A percentile compares a stretch with the other conserved stretches of the same genome.
These are phyloP conservation scores for Kingdonia uniflora DNA, from an alignment of 164 flowering plant genomes.

Conservation along the genomic window DNA sequence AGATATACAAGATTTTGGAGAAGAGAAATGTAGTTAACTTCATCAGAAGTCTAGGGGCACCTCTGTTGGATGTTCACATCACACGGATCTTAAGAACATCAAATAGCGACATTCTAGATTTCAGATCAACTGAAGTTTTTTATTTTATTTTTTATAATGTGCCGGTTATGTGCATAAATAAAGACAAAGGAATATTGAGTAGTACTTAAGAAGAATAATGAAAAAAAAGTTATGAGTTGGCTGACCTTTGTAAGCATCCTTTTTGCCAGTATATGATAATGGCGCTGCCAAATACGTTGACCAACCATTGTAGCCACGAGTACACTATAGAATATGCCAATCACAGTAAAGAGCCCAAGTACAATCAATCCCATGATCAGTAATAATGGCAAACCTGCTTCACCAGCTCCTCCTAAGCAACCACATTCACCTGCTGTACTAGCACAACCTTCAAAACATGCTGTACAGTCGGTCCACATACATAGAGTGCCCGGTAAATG, in stretches of 20 bases:
- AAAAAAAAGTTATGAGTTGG: not conserved
- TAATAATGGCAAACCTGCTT: slow-evolving; percentile 86
- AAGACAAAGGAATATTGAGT: not conserved
- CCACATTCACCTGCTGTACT: slow-evolving; percentile 85
- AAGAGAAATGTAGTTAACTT: too few species aligned
- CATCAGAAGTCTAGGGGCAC: too few species aligned
- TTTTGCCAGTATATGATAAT: slow-evolving; percentile 96
- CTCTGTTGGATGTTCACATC: too few species aligned
- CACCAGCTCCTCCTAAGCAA: slow-evolving; percentile 94
- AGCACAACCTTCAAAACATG: slow-evolving; percentile 90
- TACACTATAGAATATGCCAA: slow-evolving; percentile 96
- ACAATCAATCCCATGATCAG: slow-evolving; percentile 78
- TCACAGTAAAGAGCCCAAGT: slow-evolving; percentile 79
- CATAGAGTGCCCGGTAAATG: slow-evolving; percentile 96
- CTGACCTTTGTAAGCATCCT: slow-evolving; percentile 97
- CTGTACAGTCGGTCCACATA: slow-evolving; percentile 95
- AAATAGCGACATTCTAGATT: too few species aligned
- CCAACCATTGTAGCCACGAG: slow-evolving; percentile 99
- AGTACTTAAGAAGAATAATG: not conserved
- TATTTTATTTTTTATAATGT: too few species aligned
- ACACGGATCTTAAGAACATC: too few species aligned
- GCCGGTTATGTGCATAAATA: not conserved
- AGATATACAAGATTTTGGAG: too few species aligned
- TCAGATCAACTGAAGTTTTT: too few species aligned
- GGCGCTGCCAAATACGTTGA: slow-evolving; percentile 98